A percentile compares a stretch with the other conserved stretches of the same genome.
These are phyloP conservation scores for Pseudogymnoascus sp. DNA, from an alignment of 2,329 filamentous ascomycete genomes.

Conservation along the genomic window DNA sequence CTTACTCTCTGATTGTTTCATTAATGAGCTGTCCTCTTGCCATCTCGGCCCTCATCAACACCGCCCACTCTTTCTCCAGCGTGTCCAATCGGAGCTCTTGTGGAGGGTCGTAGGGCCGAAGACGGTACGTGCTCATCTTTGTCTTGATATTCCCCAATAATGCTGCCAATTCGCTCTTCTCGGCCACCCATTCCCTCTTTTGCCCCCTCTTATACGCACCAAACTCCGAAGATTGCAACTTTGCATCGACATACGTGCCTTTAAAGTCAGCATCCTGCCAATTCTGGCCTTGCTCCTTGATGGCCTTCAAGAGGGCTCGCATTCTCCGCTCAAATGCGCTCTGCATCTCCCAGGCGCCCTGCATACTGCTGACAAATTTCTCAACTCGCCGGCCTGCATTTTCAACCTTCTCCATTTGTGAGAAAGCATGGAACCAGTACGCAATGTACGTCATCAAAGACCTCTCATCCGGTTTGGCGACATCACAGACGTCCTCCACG, in stretches of 20 bases:
- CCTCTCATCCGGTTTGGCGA: slow-evolving; percentile 89
- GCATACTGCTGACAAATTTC: slow-evolving; percentile 98
- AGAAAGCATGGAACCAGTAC: slow-evolving; percentile 99
- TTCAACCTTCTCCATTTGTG: slow-evolving; percentile 96
- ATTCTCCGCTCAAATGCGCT: slow-evolving; percentile 90
- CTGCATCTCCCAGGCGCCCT: slow-evolving; percentile 99
- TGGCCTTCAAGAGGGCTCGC: slow-evolving; percentile 68
- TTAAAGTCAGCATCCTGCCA: slow-evolving; percentile 81
- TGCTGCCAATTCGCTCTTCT: slow-evolving; percentile 92
- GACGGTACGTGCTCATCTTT: slow-evolving; percentile 87
- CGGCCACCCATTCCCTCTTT: slow-evolving; percentile 93
- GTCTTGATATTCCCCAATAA: slow-evolving; percentile 97
- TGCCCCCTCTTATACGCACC: slow-evolving; percentile 81
- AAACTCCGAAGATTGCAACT: slow-evolving; percentile 75
- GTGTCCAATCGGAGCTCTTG: slow-evolving; percentile 72
- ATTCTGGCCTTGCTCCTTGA: slow-evolving; percentile 61
- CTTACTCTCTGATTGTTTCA: slow-evolving; percentile 89
- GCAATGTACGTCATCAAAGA: slow-evolving; percentile 99
- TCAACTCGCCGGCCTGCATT: slow-evolving; percentile 93
- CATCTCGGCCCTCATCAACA: slow-evolving; percentile 75
- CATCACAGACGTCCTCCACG: slow-evolving; percentile 96
- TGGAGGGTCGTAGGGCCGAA: slow-evolving; percentile 86
- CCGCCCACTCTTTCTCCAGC: slow-evolving; percentile 75
- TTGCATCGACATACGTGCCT: slow-evolving; percentile 87
- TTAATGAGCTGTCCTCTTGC: slow-evolving; percentile 88